phyloP scores from a whole-genome alignment of 495 filamentous ascomycete genomes.

The Acidomyces sp. region DNA sequence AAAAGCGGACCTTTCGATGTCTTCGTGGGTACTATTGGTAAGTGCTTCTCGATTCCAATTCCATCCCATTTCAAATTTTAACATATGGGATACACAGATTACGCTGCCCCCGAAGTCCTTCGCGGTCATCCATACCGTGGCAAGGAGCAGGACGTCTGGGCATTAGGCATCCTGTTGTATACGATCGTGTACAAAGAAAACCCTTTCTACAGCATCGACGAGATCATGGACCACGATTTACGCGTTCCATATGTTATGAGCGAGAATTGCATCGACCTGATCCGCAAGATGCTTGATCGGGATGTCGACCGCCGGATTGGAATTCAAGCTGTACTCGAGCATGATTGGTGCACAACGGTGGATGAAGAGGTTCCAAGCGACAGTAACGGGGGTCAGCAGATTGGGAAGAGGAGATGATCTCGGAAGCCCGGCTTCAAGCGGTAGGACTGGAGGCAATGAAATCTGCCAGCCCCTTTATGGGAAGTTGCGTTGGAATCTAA shows the following conservation, averaged over 20 bases:
- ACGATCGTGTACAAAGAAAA: constrained; percentile 99
- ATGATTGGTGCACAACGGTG: constrained; percentile 52
- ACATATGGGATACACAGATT: constrained; percentile 47
- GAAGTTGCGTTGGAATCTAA: too few relatives aligned
- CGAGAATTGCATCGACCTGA: constrained; percentile 78
- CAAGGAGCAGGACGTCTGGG: constrained; percentile 97
- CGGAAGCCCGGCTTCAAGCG: too few relatives aligned
- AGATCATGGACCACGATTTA: constrained; percentile 95
- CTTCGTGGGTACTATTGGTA: constrained; percentile 97
- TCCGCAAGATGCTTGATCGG: constrained; percentile 79
- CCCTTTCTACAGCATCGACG: constrained; percentile 97
- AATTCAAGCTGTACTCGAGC: constrained; percentile 72
- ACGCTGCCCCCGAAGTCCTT: constrained; percentile 94
- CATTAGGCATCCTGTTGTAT: constrained; percentile 92
- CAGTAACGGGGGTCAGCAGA: too few relatives aligned
- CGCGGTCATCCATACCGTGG: constrained; percentile 85
- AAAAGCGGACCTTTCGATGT: constrained; percentile 98
- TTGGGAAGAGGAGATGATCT: too few relatives aligned
- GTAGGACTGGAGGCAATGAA: too few relatives aligned
- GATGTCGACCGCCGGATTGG: constrained; percentile 69
- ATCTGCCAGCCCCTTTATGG: too few relatives aligned
- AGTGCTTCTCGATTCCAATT: constrained; percentile 23
- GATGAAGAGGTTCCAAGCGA: too few relatives aligned
- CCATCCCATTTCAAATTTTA: constrained; percentile 1
- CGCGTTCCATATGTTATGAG: constrained; percentile 84